phyloP scores from a whole-genome alignment of 495 filamentous ascomycete species.

The Elasticomyces elasticus region DNA sequence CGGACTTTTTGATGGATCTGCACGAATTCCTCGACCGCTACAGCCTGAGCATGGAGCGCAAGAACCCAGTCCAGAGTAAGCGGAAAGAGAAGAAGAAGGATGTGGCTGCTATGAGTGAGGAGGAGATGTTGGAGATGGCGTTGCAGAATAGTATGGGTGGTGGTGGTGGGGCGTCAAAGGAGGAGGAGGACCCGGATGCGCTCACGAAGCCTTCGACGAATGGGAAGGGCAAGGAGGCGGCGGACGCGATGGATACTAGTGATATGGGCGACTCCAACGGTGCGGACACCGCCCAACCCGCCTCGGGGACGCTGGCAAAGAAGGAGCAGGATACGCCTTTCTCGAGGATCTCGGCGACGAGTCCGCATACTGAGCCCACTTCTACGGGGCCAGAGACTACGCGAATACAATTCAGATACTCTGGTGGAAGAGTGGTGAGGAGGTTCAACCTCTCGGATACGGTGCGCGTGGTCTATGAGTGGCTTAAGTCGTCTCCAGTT shows the following conservation, averaged over 20 bases:
- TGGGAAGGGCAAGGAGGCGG: constrained; percentile 53
- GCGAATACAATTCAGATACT: constrained; percentile 81
- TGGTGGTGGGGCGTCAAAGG: constrained; percentile 7
- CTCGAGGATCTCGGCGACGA: constrained; percentile 54
- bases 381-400: constrained; percentile 60
- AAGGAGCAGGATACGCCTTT: constrained; percentile 44
- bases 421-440: constrained; percentile 70
- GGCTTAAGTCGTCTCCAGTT: constrained; percentile 76
- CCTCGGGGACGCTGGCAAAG: background rate
- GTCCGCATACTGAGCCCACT: constrained; percentile 67
- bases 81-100: constrained; percentile 65
- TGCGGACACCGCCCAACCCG: constrained; percentile 5
- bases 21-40: constrained; percentile 95
- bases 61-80: constrained; percentile 80
- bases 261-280: constrained; percentile 18
- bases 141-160: constrained; percentile 69
- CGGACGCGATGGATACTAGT: constrained; percentile 26
- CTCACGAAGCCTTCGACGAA: constrained; percentile 52
- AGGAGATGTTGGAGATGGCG: constrained; percentile 91
- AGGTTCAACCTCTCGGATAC: constrained; percentile 71
- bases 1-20: constrained; percentile 81
- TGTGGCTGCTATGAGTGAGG: constrained; percentile 84
- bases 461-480: constrained; percentile 82
- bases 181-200: constrained; percentile 68
- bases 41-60: constrained; percentile 73